Conservation (phyloP, 768 basidiomycete genomes). For the Gloeophyllum trabeum region DNA sequence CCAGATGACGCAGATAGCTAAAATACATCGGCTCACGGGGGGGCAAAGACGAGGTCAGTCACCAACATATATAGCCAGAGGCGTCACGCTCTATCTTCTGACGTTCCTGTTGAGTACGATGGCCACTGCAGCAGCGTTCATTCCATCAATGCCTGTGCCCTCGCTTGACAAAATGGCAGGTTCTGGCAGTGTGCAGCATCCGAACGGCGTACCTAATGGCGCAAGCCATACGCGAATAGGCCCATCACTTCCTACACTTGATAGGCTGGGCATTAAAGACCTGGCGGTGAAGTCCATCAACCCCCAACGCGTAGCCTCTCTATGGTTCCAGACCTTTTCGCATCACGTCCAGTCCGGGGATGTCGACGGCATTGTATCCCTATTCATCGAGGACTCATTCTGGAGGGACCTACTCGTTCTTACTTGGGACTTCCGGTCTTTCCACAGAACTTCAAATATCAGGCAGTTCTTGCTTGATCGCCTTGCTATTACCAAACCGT, state of each 20-base stretch:
- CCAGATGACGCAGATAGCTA: too few relatives aligned
- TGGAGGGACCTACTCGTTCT: constrained; percentile 14
- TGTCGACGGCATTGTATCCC: constrained; percentile 1
- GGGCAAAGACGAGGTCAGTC: too few relatives aligned
- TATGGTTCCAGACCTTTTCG: not conserved
- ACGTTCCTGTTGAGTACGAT: too few relatives aligned
- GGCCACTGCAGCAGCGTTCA: too few relatives aligned
- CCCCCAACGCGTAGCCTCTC: not conserved
- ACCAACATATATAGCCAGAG: too few relatives aligned
- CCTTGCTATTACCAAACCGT: constrained; percentile 16
- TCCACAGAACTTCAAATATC: constrained; percentile 22
- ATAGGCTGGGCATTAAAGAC: constrained; percentile 14
- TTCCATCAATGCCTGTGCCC: too few relatives aligned
- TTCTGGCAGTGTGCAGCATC: too few relatives aligned
- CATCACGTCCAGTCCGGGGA: constrained; percentile 2
- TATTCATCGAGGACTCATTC: constrained; percentile 13
- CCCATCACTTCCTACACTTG: constrained; percentile 19
- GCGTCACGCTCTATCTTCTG: too few relatives aligned
- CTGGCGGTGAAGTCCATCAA: constrained; percentile 24
- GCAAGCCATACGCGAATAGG: too few relatives aligned
- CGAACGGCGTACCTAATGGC: too few relatives aligned
- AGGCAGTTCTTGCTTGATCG: constrained; percentile 34
- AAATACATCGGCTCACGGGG: too few relatives aligned
- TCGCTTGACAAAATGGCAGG: too few relatives aligned
- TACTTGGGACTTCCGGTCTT: constrained; percentile 13